Evolutionary conservation across 371 early-diverging fungal species (phyloP), one percentile per base, ranked within the genome.

Genomic region (Mortierella sp.): DNA sequence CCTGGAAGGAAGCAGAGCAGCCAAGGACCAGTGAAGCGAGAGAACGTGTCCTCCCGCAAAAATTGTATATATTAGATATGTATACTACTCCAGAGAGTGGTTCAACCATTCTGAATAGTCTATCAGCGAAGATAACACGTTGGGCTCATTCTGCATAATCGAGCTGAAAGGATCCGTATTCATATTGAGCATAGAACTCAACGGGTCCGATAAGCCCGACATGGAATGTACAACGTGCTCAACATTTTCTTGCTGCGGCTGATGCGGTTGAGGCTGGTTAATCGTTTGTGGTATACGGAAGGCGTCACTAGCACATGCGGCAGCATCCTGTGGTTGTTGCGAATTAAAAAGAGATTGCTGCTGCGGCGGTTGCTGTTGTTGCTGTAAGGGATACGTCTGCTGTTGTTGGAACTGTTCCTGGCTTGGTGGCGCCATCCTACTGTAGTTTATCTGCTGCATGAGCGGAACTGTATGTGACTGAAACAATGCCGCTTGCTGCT

Each of bases 31-130:
- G n/a, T n/a, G n/a, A n/a, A n/a, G n/a, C n/a, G n/a, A n/a, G n/a
- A n/a, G n/a, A n/a, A n/a, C n/a, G n/a, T n/a, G n/a, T n/a, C n/a
- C n/a, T n/a, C n/a, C n/a, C n/a, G n/a, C n/a, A n/a, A n/a, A n/a
- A 34, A 14, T 34, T 34, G 11, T 1, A 11, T 34, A 34, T 34
- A 7, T 34, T 34, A 5, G 34, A 7, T 14, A 34, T 46, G 23
- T 46, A 26, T 21, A 23, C 48, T 41, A 64, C 37, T 76, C 70
- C 30, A 72, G 32, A 8, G 66, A 61, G 43, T 72, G 72, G 50
- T 76, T 76, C 42, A 76, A 48, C 78, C 78, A 76, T 41, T 76
- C 78, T 8, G 78, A 76, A 28, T 76, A 76, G 24, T 76, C 78
- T 42, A 76, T 76, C 50, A 76, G 51, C 27, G 78, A 76, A 21